Percentiles rank a stretch among this genome's conserved stretches.
Conservation (phyloP, 2,329 filamentous ascomycete species). For the Fusarium sp. region DNA sequence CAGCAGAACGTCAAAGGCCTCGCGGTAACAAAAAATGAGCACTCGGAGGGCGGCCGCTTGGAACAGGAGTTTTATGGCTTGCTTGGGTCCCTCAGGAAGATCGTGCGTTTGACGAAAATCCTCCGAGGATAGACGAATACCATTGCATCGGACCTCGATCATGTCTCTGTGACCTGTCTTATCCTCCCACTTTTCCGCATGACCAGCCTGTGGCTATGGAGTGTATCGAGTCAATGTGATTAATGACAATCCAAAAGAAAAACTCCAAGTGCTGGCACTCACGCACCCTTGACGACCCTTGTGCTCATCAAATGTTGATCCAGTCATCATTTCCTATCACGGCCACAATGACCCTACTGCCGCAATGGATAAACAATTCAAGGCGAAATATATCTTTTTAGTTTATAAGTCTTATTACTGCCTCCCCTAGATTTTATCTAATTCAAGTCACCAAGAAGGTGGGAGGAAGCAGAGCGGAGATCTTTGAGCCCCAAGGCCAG, state of each 20-base stretch:
- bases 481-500: conserved; percentile 46
- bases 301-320: not conserved
- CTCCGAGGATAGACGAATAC: conserved; percentile 56
- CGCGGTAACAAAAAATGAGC: conserved; percentile 46
- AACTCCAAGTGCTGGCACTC: conserved; percentile 17
- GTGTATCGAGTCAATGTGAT: conserved; percentile 31
- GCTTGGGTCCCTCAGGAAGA: conserved; percentile 55
- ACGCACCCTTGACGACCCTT: not conserved
- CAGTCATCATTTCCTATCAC: not conserved
- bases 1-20: conserved; percentile 46
- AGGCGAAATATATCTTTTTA: conserved; percentile 1
- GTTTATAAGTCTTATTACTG: conserved; percentile 46
- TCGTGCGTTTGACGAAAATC: conserved; percentile 54
- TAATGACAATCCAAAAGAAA: conserved; percentile 23
- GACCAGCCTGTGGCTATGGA: conserved; percentile 19
- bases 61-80: conserved; percentile 58
- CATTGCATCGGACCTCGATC: conserved; percentile 50
- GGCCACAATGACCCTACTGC: not conserved
- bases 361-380: not conserved
- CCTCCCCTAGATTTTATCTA: conserved; percentile 41
- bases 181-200: conserved; percentile 11
- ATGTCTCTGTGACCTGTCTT: conserved; percentile 29
- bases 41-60: conserved; percentile 56
- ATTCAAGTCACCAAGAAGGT: conserved; percentile 51
- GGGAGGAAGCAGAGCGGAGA: conserved; percentile 55